Evolutionary conservation across 768 basidiomycete species (phyloP).

Genomic region (Rickenella mellea): DNA sequence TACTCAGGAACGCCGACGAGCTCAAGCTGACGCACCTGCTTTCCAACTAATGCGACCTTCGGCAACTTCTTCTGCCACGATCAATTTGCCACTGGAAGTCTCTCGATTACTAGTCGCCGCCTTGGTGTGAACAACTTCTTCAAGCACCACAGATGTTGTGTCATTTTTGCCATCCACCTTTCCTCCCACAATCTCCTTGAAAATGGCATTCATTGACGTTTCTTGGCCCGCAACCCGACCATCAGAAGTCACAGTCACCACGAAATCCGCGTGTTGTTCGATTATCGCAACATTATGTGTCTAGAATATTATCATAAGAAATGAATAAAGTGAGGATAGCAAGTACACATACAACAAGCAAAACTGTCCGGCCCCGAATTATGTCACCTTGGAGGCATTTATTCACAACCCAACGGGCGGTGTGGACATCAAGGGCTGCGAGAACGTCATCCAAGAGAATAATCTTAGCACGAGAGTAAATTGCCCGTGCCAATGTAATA

Average conservation of each 20-base stretch:
- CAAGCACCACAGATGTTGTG: constrained; percentile 8
- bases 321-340: no score
- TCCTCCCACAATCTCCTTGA: constrained; percentile 11
- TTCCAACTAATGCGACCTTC: constrained; percentile 50
- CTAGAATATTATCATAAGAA: constrained; percentile 10
- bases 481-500: constrained; percentile 27
- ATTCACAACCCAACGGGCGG: constrained; percentile 28
- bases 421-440: constrained; percentile 29
- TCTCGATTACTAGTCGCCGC: constrained; percentile 7
- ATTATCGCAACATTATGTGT: constrained; percentile 25
- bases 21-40: constrained; percentile 21
- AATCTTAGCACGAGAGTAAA: constrained; percentile 23
- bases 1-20: background rate
- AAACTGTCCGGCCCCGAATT: constrained; percentile 22
- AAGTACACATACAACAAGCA: no score
- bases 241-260: constrained; percentile 44
- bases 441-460: constrained; percentile 30
- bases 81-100: constrained; percentile 42
- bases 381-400: constrained; percentile 24
- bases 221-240: constrained; percentile 44
- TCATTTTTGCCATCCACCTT: constrained; percentile 10
- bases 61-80: constrained; percentile 54
- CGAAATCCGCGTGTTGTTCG: constrained; percentile 11
- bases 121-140: constrained; percentile 9
- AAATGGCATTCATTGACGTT: constrained; percentile 32